Percentiles rank a stretch among this genome's conserved stretches.
phyloP scores from a whole-genome alignment of 1,139 yeast genomes.

The Yamadazyma oceani region DNA sequence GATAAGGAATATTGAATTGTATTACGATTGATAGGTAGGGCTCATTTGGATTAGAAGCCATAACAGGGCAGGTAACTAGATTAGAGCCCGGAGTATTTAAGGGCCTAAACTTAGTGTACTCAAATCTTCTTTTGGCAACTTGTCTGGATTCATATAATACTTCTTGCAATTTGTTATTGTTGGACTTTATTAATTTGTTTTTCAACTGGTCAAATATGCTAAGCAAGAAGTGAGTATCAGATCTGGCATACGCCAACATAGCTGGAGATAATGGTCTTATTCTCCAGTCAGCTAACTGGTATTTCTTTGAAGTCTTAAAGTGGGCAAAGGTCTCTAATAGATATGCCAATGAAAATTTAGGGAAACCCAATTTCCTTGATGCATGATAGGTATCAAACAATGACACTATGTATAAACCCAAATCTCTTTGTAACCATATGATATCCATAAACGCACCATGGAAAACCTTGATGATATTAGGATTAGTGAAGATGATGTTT shows the following conservation, averaged over 20 bases:
- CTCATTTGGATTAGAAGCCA: conserved; percentile 46
- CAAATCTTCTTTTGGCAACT: conserved; percentile 82
- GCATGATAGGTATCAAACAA: conserved; percentile 94
- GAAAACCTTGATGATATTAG: conserved; percentile 77
- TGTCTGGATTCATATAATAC: conserved; percentile 77
- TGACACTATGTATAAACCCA: conserved; percentile 87
- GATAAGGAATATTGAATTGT: conserved; percentile 64
- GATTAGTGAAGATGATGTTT: conserved; percentile 79
- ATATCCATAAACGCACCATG: conserved; percentile 98
- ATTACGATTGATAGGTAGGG: conserved; percentile 62
- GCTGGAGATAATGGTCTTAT: conserved; percentile 77
- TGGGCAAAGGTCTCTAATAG: conserved; percentile 77
- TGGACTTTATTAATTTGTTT: conserved; percentile 53
- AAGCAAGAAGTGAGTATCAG: conserved; percentile 90
- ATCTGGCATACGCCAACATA: conserved; percentile 85
- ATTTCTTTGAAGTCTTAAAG: conserved; percentile 88
- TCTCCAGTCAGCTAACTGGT: conserved; percentile 98
- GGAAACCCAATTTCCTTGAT: conserved; percentile 71
- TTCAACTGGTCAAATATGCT: conserved; percentile 77
- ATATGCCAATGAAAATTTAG: conserved; percentile 82
- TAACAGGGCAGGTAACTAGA: conserved; percentile 48
- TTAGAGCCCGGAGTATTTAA: conserved; percentile 18
- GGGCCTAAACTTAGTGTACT: conserved; percentile 66
- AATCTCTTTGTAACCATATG: conserved; percentile 93
- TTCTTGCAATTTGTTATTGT: conserved; percentile 26